Evolutionary conservation across 139 green algal species (phyloP).

Genomic region (Nannochloris sp.): DNA sequence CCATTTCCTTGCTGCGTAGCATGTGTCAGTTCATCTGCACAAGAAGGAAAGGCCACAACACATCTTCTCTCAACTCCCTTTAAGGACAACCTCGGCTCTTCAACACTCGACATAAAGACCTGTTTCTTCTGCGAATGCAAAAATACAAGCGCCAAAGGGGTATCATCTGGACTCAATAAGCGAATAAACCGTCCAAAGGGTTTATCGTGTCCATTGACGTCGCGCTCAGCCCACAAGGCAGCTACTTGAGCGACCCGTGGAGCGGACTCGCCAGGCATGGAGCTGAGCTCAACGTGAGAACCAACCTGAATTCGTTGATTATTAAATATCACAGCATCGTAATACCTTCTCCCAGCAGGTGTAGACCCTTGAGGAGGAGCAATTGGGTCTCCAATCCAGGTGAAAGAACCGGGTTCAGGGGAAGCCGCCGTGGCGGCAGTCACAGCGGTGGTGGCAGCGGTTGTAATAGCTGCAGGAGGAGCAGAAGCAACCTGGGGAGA

Average conservation of each 20-base stretch:
- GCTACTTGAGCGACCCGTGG: conserved; percentile 6
- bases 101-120: neutral
- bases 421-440: neutral
- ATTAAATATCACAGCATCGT: neutral
- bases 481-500: neutral
- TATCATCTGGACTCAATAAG: conserved; percentile 15
- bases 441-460: neutral
- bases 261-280: neutral
- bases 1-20: neutral
- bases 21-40: neutral
- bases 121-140: neutral
- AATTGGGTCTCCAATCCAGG: too few relatives aligned
- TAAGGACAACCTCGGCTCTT: neutral
- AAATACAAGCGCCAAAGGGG: neutral
- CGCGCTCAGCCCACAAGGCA: conserved; percentile 17
- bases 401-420: neutral
- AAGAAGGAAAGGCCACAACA: neutral
- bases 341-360: too few relatives aligned
- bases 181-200: conserved; percentile 8
- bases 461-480: neutral
- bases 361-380: too few relatives aligned
- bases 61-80: neutral
- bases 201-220: neutral
- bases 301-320: neutral
- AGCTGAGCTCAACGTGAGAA: conserved; percentile 6